A percentile compares a stretch with the other conserved stretches of the same genome.
phyloP scores from a whole-genome alignment of 2,329 filamentous ascomycete genomes.

The Colletotrichum sojae region DNA sequence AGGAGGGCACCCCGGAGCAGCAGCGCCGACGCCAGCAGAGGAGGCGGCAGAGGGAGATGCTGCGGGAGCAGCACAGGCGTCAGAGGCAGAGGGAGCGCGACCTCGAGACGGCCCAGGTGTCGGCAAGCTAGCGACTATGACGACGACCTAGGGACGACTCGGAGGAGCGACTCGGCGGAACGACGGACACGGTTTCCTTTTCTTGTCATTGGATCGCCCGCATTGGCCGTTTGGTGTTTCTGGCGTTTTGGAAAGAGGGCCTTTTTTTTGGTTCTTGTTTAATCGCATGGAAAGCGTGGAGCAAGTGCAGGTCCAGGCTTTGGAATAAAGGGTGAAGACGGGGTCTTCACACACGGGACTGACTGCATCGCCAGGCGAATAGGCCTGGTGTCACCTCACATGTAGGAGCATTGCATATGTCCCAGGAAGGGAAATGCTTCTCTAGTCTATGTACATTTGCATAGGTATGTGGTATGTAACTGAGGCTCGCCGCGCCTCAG shows the following conservation, averaged over 20 bases:
- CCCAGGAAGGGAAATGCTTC: too few relatives aligned
- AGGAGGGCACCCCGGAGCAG: slow-evolving; percentile 16
- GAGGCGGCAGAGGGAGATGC: slow-evolving; percentile 21
- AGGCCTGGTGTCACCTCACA: too few relatives aligned
- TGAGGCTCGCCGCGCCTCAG: too few relatives aligned
- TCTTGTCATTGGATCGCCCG: background rate
- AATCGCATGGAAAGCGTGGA: slow-evolving; percentile 23
- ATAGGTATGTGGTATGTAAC: too few relatives aligned
- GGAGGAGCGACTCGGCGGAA: too few relatives aligned
- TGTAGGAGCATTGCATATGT: too few relatives aligned
- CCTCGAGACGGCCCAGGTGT: slow-evolving; percentile 22
- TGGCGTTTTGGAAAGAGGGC: slow-evolving; percentile 14
- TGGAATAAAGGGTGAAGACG: too few relatives aligned
- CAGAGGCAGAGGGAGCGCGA: background rate
- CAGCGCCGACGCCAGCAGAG: slow-evolving; percentile 22
- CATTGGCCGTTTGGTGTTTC: slow-evolving; percentile 1
- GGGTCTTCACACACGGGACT: too few relatives aligned
- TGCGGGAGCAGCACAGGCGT: too few relatives aligned
- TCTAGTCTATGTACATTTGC: too few relatives aligned
- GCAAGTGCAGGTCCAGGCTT: slow-evolving; percentile 37
- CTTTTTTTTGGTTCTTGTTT: background rate
- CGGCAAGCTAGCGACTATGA: background rate
- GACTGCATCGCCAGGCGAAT: too few relatives aligned
- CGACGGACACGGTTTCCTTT: background rate
- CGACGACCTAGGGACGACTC: background rate